Percentiles rank a stretch among this genome's conserved stretches.
Conservation (phyloP, 495 filamentous ascomycete species). For the Aspergillus homomorphus region DNA sequence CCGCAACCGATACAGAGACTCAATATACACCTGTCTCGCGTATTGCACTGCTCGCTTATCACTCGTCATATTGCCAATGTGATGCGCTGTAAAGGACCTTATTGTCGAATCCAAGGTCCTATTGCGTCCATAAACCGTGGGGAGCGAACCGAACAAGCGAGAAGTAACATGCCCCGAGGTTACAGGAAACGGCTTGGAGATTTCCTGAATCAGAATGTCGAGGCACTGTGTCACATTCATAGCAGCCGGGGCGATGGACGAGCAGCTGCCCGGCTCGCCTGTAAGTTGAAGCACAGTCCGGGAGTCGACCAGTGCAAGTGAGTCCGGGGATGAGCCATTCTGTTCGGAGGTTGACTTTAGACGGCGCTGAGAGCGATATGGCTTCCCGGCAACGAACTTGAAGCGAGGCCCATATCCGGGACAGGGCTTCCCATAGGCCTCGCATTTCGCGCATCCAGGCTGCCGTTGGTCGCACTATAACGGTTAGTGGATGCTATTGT, state of each 20-base stretch:
- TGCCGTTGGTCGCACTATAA: slow-evolving; percentile 33
- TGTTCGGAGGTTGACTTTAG: not conserved
- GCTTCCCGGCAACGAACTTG: slow-evolving; percentile 35
- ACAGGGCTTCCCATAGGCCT: slow-evolving; percentile 33
- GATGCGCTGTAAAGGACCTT: slow-evolving; percentile 31
- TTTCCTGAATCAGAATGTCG: slow-evolving; percentile 24
- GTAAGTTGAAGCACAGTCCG: not conserved
- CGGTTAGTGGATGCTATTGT: slow-evolving; percentile 3
- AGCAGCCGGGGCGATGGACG: slow-evolving; percentile 11
- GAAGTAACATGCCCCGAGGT: slow-evolving; percentile 19
- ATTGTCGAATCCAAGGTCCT: slow-evolving; percentile 30
- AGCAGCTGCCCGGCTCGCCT: not conserved
- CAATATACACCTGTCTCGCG: slow-evolving; percentile 29
- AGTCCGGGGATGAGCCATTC: not conserved
- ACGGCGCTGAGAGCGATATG: slow-evolving; percentile 26
- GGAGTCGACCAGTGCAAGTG: not conserved
- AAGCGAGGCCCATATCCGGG: slow-evolving; percentile 36
- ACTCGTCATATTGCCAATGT: slow-evolving; percentile 25
- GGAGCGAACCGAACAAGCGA: slow-evolving; percentile 32
- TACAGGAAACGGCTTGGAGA: slow-evolving; percentile 19
- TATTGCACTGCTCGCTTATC: slow-evolving; percentile 29
- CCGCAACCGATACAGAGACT: slow-evolving; percentile 28
- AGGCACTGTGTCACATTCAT: slow-evolving; percentile 28
- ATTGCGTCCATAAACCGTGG: slow-evolving; percentile 30
- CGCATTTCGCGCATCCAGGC: slow-evolving; percentile 33